Percentiles rank a stretch among this genome's conserved stretches.
Evolutionary conservation across 1,284 basidiomycete genomes (phyloP).

Genomic region (Cryptococcus floricola): DNA sequence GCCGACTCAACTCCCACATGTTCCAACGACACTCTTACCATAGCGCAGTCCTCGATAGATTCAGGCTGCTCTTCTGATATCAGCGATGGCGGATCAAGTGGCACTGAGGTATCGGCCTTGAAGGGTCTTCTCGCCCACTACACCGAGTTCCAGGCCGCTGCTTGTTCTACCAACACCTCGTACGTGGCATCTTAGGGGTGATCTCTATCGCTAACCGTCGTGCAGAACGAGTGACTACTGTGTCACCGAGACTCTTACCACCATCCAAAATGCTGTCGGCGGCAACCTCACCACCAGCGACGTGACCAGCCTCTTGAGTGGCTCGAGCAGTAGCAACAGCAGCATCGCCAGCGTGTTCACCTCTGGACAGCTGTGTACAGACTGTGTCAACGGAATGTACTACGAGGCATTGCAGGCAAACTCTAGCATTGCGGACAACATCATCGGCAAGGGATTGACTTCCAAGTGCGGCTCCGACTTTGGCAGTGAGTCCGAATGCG

Average conservation of each 20-base stretch:
- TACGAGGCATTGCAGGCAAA: conserved; percentile 34
- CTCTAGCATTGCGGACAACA: conserved; percentile 21
- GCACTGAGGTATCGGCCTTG: conserved; percentile 19
- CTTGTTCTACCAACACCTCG: conserved; percentile 40
- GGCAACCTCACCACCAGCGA: conserved; percentile 21
- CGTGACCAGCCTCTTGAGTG: conserved; percentile 29
- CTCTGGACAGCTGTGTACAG: conserved; percentile 39
- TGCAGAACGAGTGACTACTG: conserved; percentile 39
- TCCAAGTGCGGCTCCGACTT: conserved; percentile 37
- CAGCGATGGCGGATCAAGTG: conserved; percentile 23
- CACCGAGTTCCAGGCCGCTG: conserved; percentile 29
- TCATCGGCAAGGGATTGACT: conserved; percentile 26
- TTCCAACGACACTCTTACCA: conserved; percentile 34
- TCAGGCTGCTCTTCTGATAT: conserved; percentile 29
- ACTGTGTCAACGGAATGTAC: conserved; percentile 41
- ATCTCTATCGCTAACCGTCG: not conserved
- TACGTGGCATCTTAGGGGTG: conserved; percentile 17
- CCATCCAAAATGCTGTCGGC: conserved; percentile 32
- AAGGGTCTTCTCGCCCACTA: conserved; percentile 29
- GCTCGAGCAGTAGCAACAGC: conserved; percentile 7
- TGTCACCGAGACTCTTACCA: conserved; percentile 31
- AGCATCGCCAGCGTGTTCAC: conserved; percentile 16
- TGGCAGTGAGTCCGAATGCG: conserved; percentile 25
- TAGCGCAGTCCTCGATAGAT: conserved; percentile 23
- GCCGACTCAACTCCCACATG: conserved; percentile 32